Base-by-base conservation (phyloP, 495 filamentous ascomycete species). In the Hypoxylon trugodes region DNA sequence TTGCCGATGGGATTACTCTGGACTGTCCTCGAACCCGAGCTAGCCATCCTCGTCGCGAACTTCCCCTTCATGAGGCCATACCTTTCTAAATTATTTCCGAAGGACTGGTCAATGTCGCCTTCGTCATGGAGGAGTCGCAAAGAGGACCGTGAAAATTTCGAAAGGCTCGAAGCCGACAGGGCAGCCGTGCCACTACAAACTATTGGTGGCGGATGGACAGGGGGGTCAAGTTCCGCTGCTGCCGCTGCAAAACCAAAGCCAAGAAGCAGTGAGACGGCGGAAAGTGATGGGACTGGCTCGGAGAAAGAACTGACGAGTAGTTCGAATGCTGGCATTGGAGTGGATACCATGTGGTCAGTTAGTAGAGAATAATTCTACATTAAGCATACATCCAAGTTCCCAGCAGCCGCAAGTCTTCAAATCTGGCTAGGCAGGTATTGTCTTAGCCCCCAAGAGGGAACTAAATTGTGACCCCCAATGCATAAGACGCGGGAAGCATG, bases 141-240 rank as follows among this genome's bases (percentile, higher is more conserved):
- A 5, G 19, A 45, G 12, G 41, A 24, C 8, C 19, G 21, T n/a
- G 41, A 26, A n/a, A 45, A 45, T 45, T 45, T 26, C 10, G 22
- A 26, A 15, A 19, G 41, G n/a, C 41, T 45, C 10, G 12, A 9
- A 6, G 41, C 41, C 41, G 41, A 45, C 10, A 45, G 3, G 16
- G 41, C 19, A 45, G n/a, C n/a, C n/a, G 22, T 45, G 12, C 41
- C 41, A 19, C 9, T 45, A 45, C 41, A 26, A n/a, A 45, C 41
- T 3, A 45, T 45, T 26, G 18, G 41, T 13, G 41, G 41, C 9
- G 19, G 40, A 0, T 43, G 19, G 40, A 43, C 40, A n/a, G 40
- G 40, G 3, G 40, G 40, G 3, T 24, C 40, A 10, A 43, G 8
- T n/a, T 18, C 22, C 8, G 41, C 21, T 10, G 41, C 41, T 13